Percentiles rank a stretch among this genome's conserved stretches.
phyloP scores from a whole-genome alignment of 345 rosid genomes.

The Psidium guajava region DNA sequence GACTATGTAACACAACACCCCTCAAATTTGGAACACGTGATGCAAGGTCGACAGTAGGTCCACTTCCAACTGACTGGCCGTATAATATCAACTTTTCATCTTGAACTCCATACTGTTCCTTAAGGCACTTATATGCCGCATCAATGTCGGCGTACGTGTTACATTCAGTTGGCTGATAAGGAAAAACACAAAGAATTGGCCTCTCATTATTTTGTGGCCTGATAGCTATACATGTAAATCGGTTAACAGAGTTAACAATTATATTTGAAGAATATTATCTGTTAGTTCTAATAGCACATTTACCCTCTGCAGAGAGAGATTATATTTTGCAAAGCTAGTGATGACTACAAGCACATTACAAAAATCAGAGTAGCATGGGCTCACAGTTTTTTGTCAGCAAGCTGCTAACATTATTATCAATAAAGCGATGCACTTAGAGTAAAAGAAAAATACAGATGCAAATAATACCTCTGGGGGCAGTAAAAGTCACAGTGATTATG shows the following conservation, averaged over 20 bases:
- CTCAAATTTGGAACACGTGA: constrained; percentile 76
- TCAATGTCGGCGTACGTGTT: constrained; percentile 88
- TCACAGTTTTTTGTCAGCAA: neutral
- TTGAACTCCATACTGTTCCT: constrained; percentile 71
- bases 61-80: constrained; percentile 98
- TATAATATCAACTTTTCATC: constrained; percentile 85
- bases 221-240: neutral
- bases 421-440: neutral
- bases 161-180: constrained; percentile 72
- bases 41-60: constrained; percentile 92
- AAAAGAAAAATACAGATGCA: neutral
- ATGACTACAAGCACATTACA: neutral
- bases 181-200: neutral
- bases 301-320: neutral
- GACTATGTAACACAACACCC: constrained; percentile 80
- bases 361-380: neutral
- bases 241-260: neutral
- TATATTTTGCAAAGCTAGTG: neutral
- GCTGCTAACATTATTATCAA: neutral
- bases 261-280: neutral
- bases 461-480: neutral
- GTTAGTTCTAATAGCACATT: neutral
- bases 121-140: constrained; percentile 68
- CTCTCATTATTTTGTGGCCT: neutral
- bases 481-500: neutral